These are phyloP conservation scores for Aphanocladium album DNA, from an alignment of 2,329 filamentous ascomycete species.

Conservation along the genomic window DNA sequence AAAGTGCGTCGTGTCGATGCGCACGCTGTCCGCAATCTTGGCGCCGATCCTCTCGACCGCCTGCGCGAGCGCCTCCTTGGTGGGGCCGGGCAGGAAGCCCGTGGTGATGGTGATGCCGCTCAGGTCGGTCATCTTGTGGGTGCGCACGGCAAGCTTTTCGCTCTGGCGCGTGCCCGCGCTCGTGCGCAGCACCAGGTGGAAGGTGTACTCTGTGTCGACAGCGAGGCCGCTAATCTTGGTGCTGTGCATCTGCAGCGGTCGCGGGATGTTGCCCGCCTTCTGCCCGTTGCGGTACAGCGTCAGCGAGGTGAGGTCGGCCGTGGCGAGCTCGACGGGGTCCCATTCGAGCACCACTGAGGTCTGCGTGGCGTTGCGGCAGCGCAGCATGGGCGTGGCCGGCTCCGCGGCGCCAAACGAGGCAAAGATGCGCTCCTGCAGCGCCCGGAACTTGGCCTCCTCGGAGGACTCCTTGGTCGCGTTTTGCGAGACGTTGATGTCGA, in stretches of 20 bases:
- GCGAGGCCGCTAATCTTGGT: conserved; percentile 96
- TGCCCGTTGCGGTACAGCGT: conserved; percentile 92
- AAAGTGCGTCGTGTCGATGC: conserved; percentile 98
- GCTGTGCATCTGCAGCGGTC: conserved; percentile 79
- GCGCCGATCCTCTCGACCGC: conserved; percentile 87
- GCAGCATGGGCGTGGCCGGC: conserved; percentile 71
- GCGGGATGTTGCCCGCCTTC: conserved; percentile 92
- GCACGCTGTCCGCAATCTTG: conserved; percentile 81
- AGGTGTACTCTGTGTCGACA: conserved; percentile 94
- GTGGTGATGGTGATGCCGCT: conserved; percentile 87
- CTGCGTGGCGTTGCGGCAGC: conserved; percentile 94
- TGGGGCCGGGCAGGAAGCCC: conserved; percentile 70
- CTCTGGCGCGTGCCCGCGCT: conserved; percentile 82
- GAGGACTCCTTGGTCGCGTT: conserved; percentile 74
- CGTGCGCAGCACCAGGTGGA: conserved; percentile 87
- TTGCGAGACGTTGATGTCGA: conserved; percentile 92
- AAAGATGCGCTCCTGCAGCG: conserved; percentile 86
- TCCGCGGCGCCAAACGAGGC: conserved; percentile 76
- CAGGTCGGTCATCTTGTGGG: conserved; percentile 98
- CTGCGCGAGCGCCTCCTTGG: conserved; percentile 66
- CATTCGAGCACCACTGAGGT: conserved; percentile 98
- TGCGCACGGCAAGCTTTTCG: conserved; percentile 79
- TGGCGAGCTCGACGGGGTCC: conserved; percentile 91
- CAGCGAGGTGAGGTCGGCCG: conserved; percentile 82
- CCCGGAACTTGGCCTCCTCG: conserved; percentile 69